These are phyloP conservation scores for Backusella macrospora DNA, from an alignment of 192 early-diverging fungal genomes.

Conservation along the genomic window DNA sequence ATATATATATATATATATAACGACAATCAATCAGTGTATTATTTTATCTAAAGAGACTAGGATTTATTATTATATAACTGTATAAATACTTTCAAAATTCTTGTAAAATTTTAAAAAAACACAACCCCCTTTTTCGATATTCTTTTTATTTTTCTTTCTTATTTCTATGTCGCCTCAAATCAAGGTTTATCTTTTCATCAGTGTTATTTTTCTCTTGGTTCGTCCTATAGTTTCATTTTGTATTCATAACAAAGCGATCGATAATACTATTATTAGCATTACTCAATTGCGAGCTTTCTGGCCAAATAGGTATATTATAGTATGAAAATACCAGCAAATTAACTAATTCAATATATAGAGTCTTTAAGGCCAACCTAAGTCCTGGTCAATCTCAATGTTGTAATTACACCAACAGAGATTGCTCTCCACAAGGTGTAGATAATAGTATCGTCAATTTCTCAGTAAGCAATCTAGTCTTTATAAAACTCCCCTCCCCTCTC, in stretches of 20 bases:
- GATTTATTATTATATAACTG: too few relatives aligned
- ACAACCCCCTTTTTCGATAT: too few relatives aligned
- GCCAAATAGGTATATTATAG: not conserved
- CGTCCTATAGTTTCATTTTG: not conserved
- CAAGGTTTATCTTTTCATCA: not conserved
- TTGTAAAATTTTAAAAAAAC: too few relatives aligned
- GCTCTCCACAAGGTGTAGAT: not conserved
- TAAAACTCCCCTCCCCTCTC: too few relatives aligned
- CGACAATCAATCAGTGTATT: too few relatives aligned
- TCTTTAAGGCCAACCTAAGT: not conserved
- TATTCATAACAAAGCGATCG: not conserved
- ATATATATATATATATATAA: too few relatives aligned
- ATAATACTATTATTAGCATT: not conserved
- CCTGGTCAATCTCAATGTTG: not conserved
- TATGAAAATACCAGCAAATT: not conserved
- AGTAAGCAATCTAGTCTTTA: not conserved
- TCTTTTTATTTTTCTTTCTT: not conserved
- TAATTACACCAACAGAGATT: conserved; percentile 15
- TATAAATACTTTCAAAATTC: too few relatives aligned
- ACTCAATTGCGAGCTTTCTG: not conserved
- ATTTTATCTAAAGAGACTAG: too few relatives aligned
- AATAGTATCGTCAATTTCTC: not conserved
- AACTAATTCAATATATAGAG: not conserved
- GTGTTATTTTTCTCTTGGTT: not conserved
- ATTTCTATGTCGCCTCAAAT: not conserved